Evolutionary conservation across 371 early-diverging fungal species (phyloP).

Genomic region (Syncephalis fuscata): DNA sequence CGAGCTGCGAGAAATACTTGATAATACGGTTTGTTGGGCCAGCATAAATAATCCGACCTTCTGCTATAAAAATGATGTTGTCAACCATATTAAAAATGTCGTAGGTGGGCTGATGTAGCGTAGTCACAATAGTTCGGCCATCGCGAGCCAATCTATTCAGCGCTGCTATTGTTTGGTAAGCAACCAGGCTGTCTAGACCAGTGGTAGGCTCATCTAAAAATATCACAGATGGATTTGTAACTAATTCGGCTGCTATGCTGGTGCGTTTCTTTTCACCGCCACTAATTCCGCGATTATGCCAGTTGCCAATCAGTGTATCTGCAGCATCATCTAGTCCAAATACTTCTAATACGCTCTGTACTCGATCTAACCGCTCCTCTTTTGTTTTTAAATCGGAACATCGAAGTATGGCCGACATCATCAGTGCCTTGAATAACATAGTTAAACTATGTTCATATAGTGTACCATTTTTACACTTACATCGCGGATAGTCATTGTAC

Average conservation of each 20-base stretch:
- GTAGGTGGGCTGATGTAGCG: conserved; percentile 41
- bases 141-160: not conserved
- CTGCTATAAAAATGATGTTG: conserved; percentile 21
- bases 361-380: not conserved
- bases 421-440: no score
- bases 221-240: conserved; percentile 71
- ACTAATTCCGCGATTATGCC: not conserved
- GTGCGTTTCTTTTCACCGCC: conserved; percentile 80
- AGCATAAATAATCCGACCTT: not conserved
- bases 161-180: not conserved
- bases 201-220: conserved; percentile 88
- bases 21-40: not conserved
- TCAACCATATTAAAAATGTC: conserved; percentile 31
- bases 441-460: no score
- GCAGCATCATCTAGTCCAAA: not conserved
- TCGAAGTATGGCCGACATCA: no score
- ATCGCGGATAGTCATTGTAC: conserved; percentile 69
- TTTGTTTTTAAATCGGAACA: no score
- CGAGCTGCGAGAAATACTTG: not conserved
- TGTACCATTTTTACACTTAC: conserved; percentile 6
- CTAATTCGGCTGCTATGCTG: conserved; percentile 72
- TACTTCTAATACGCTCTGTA: not conserved
- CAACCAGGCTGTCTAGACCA: conserved; percentile 25
- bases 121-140: conserved; percentile 33
- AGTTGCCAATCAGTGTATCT: not conserved